Evolutionary conservation across 345 rosid genomes (phyloP), one percentile per base, ranked within the genome.

Genomic region (Leavenworthia alabamica): DNA sequence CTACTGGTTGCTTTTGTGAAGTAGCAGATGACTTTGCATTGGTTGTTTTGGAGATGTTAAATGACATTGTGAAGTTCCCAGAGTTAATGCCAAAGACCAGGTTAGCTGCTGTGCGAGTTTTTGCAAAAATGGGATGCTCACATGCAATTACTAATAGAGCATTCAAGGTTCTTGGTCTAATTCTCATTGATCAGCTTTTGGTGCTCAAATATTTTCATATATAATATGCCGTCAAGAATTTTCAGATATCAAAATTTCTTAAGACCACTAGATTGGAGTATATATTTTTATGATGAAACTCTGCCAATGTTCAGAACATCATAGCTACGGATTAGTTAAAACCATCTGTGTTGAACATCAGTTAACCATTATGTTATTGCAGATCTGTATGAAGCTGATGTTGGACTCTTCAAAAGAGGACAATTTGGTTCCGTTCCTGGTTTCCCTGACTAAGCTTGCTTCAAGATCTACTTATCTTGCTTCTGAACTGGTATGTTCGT

Each of bases 1-100:
- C 96, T 22, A 89, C 93, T 51, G 84, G 81, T 29, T 82, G 89
- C 79, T 85, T 89, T 64, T 81, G 86, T 75, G 93, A 85, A 72
- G 71, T 89, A 59, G 83, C 83, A 50, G 82, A 64, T 77, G 98
- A 92, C 80, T 86, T 92, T 75, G 86, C 93, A 5, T 62, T 63
- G 70, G 91, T 92, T 77, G 78, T 78, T 64, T 67, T 89, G 39
- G 85, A 85, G 76, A 85, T 86, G 86, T 80, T 89, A 67, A 61
- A 69, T 67, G 81, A 78, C 69, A 61, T 89, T 50, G 70, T 78
- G 66, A 78, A 81, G 64, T 79, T 79, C 46, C 67, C 78, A 14
- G 91, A 61, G 46, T 51, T 69, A 55, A 55, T 45, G 42, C 60
- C 67, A 32, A 33, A 67, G 51, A 72, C 74, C 64, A 85, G 86